phyloP scores from a whole-genome alignment of 352 stramenopile genomes.

The Globisporangium polare region DNA sequence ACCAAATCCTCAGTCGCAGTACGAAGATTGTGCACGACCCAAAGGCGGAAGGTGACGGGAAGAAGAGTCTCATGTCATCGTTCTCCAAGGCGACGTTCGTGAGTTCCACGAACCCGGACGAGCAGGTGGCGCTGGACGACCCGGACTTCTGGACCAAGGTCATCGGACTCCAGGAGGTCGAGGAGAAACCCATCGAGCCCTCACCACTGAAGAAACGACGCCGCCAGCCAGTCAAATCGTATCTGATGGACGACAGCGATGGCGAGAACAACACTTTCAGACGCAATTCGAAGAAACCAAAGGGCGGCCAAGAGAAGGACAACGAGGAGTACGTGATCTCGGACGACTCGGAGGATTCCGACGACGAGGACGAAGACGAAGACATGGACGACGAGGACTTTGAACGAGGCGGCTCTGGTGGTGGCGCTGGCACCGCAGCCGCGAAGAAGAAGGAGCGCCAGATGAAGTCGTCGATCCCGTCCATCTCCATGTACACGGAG shows the following conservation, averaged over 20 bases:
- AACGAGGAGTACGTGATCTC: slow-evolving; percentile 78
- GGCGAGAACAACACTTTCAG: slow-evolving; percentile 31
- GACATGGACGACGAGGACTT: slow-evolving; percentile 52
- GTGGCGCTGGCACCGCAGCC: slow-evolving; percentile 1
- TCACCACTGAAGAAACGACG: slow-evolving; percentile 74
- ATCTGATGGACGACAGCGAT: slow-evolving; percentile 59
- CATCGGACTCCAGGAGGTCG: slow-evolving; percentile 76
- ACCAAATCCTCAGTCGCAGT: slow-evolving; percentile 94
- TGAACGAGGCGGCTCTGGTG: background rate
- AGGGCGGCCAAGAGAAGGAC: slow-evolving; percentile 28
- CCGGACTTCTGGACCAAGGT: slow-evolving; percentile 95
- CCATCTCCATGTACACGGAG: slow-evolving; percentile 39
- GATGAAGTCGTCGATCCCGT: slow-evolving; percentile 21
- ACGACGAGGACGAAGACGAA: slow-evolving; percentile 50
- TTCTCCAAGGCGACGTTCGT: slow-evolving; percentile 94
- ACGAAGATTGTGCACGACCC: slow-evolving; percentile 87
- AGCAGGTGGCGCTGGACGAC: slow-evolving; percentile 90
- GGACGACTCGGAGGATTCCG: slow-evolving; percentile 50
- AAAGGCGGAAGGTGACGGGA: slow-evolving; percentile 46
- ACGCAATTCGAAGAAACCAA: slow-evolving; percentile 19
- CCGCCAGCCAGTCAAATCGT: slow-evolving; percentile 69
- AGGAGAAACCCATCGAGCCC: slow-evolving; percentile 57
- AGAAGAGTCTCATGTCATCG: slow-evolving; percentile 82
- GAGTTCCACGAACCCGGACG: slow-evolving; percentile 78
- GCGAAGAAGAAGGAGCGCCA: slow-evolving; percentile 33